Evolutionary conservation across 2,329 filamentous ascomycete genomes (phyloP).

Genomic region (Clarireedia paspali): DNA sequence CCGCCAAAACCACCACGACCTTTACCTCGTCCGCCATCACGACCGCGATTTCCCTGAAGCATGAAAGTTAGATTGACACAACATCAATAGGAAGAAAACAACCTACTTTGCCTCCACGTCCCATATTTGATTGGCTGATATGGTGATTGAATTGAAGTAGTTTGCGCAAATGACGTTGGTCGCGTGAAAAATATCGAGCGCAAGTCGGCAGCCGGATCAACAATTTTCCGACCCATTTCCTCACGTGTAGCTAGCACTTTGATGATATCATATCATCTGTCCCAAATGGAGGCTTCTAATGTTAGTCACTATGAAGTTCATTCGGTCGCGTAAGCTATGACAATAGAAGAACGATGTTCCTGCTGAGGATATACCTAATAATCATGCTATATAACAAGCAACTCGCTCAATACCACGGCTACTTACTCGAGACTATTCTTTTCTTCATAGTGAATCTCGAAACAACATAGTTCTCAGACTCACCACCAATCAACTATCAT

Average conservation of each 20-base stretch:
- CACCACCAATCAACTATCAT: neutral
- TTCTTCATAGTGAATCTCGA: too few species aligned
- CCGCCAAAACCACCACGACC: conserved; percentile 19
- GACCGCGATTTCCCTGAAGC: conserved; percentile 16
- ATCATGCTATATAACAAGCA: too few species aligned
- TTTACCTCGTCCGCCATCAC: conserved; percentile 16
- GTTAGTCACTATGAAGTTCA: too few species aligned
- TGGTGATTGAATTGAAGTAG: neutral
- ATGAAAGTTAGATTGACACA: neutral
- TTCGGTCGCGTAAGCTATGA: too few species aligned
- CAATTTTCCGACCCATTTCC: neutral
- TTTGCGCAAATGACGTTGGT: neutral
- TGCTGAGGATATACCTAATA: too few species aligned
- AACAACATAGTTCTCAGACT: neutral
- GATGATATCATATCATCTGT: neutral
- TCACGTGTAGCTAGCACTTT: neutral
- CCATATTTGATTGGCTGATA: conserved; percentile 17
- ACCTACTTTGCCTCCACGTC: conserved; percentile 27
- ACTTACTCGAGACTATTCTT: too few species aligned
- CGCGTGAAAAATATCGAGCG: conserved; percentile 4
- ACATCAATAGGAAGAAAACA: neutral
- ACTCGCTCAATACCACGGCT: too few species aligned
- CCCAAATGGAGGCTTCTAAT: neutral
- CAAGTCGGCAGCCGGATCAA: neutral
- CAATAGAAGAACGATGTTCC: too few species aligned